Percentiles rank a stretch among this genome's conserved stretches.
Evolutionary conservation across 768 basidiomycete genomes (phyloP).

Genomic region (Grammothele lineata): DNA sequence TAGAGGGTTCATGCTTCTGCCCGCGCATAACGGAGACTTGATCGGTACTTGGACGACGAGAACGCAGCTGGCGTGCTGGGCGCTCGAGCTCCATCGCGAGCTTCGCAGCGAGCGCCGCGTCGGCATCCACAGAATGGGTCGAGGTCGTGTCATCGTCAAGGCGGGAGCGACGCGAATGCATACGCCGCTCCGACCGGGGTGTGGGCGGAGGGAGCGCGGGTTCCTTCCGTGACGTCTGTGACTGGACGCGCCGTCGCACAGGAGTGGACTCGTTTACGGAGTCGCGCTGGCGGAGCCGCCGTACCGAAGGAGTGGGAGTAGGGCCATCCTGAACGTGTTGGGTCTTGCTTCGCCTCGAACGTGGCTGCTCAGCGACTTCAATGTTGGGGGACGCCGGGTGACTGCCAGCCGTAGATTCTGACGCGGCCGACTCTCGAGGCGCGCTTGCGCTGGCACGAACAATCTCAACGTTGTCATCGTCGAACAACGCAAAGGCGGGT

Average conservation of each 20-base stretch:
- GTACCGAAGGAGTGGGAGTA: conserved; percentile 1
- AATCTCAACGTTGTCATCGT: conserved; percentile 25
- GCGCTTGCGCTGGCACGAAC: conserved; percentile 11
- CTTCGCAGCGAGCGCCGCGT: conserved; percentile 26
- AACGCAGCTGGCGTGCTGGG: conserved; percentile 25
- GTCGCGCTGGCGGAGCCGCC: conserved; percentile 12
- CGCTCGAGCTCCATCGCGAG: conserved; percentile 27
- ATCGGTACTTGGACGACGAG: conserved; percentile 25
- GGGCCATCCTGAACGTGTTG: background rate
- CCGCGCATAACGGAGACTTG: too few species aligned
- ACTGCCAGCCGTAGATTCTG: conserved; percentile 1
- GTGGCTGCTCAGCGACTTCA: conserved; percentile 3
- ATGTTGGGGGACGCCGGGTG: conserved; percentile 4
- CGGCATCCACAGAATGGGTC: conserved; percentile 6
- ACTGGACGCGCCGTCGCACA: conserved; percentile 5
- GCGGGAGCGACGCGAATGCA: background rate
- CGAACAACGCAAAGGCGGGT: conserved; percentile 25
- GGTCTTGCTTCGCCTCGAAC: conserved; percentile 6
- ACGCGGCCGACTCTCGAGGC: background rate
- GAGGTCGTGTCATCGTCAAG: background rate
- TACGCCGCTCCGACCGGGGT: background rate
- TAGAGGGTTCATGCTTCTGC: conserved; percentile 7
- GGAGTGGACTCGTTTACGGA: conserved; percentile 10
- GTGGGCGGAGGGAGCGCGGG: background rate
- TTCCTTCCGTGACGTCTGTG: conserved; percentile 1